Evolutionary conservation across 257 asterid species (phyloP).

Genomic region (Solanum appendiculatum): DNA sequence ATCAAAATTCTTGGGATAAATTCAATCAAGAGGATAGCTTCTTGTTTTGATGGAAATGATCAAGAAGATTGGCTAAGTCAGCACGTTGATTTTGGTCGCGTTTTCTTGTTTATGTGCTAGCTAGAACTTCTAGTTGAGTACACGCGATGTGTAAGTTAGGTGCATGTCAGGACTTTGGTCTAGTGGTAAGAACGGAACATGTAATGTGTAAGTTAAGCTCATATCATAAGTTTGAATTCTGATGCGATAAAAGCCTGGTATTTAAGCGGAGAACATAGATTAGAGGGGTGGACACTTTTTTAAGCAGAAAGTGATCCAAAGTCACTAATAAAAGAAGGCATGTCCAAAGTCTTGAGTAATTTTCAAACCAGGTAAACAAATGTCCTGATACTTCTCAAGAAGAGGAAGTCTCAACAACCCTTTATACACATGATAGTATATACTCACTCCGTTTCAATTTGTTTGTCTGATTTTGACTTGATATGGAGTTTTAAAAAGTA

Average conservation of each 20-base stretch:
- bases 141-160: background rate
- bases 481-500: background rate
- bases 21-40: background rate
- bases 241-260: background rate
- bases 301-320: background rate
- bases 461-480: background rate
- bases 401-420: background rate
- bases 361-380: background rate
- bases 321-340: background rate
- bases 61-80: background rate
- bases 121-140: background rate
- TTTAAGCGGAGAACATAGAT: background rate
- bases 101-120: background rate
- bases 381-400: background rate
- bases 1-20: background rate
- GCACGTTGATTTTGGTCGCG: background rate
- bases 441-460: background rate
- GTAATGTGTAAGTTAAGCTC: background rate
- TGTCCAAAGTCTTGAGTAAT: background rate
- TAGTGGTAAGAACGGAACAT: background rate
- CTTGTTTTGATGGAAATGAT: background rate
- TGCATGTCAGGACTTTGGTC: background rate
- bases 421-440: background rate
- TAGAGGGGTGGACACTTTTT: too few species aligned
- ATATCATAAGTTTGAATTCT: background rate